A percentile compares a stretch with the other conserved stretches of the same genome.
Evolutionary conservation across 306 rosid species (phyloP).

Genomic region (Pterocarpus macrocarpus): DNA sequence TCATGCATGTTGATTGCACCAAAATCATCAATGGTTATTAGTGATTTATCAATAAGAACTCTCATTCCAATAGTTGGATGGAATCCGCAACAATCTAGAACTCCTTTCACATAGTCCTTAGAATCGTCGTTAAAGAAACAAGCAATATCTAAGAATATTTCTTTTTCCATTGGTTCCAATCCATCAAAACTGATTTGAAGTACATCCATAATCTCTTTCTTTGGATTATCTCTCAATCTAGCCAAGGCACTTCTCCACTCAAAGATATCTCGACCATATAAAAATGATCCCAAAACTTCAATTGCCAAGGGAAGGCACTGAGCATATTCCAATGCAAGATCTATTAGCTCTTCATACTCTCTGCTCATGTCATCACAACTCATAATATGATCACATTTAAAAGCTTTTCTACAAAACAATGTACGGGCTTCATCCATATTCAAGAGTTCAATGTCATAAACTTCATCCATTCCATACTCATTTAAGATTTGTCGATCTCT

Average conservation of each 20-base stretch:
- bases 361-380: conserved; percentile 1
- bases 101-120: too few species aligned
- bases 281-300: conserved; percentile 18
- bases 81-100: conserved; percentile 19
- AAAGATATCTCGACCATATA: neutral
- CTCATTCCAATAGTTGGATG: conserved; percentile 17
- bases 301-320: conserved; percentile 12
- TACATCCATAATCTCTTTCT: neutral
- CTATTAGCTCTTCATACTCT: neutral
- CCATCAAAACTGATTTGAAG: conserved; percentile 1
- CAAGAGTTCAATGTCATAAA: too few species aligned
- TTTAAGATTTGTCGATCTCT: neutral
- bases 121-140: too few species aligned
- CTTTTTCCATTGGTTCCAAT: too few species aligned
- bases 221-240: neutral
- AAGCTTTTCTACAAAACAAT: conserved; percentile 9
- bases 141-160: too few species aligned
- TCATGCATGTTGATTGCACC: conserved; percentile 16
- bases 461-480: too few species aligned
- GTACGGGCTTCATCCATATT: too few species aligned
- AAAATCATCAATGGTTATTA: neutral
- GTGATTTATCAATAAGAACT: conserved; percentile 36
- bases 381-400: neutral
- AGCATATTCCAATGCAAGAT: neutral
- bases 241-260: conserved; percentile 15